Evolutionary conservation across 1,139 yeast species (phyloP), one percentile per base, ranked within the genome.

Genomic region (Schwanniomyces etchellsii): DNA sequence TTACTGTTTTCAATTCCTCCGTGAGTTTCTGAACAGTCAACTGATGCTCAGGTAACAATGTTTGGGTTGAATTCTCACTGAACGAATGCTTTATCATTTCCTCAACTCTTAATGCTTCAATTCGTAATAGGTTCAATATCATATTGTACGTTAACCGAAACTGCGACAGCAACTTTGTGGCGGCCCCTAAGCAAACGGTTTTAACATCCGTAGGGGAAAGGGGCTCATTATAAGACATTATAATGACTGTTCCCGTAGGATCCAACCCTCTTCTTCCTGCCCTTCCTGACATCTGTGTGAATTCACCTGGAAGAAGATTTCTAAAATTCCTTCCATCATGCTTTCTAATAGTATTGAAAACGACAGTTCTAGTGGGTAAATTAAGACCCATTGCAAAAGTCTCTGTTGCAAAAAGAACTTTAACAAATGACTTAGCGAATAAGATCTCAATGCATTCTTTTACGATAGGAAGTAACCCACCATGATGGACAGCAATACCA

Each of bases 211-310:
- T 52, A 5, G 75, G 72, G 3, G 73, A 66, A 15, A 82, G 60
- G 0, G 94, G 88, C 17, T 80, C 80, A 29, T 76, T 77, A 45
- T 80, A 83, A 2, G 93, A 72, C 95, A 91, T 86, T 16, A 89
- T 78, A 36, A 93, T 88, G n/a, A 93, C 98, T 0, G 96, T 89
- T 47, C 98, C 98, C 1, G 85, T 85, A 17, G 78, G 65, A 64
- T 91, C 98, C 40, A 91, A 64, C 27, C 98, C 98, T 69, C 98
- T 80, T 61, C 98, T 79, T 42, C 98, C 98, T 2, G 98, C 98
- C 58, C 98, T 76, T 32, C 98, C 98, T 0, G 97, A 89, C 98
- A 93, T 91, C 59, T 91, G 98, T 1, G 96, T 93, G 53, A 89
- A 91, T 53, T 91, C 98, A 28, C 98, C 98, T 0, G 98, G 96